Percentiles rank a stretch among this genome's conserved stretches.
phyloP scores from a whole-genome alignment of 257 asterid genomes.

The Voacanga thouarsii region DNA sequence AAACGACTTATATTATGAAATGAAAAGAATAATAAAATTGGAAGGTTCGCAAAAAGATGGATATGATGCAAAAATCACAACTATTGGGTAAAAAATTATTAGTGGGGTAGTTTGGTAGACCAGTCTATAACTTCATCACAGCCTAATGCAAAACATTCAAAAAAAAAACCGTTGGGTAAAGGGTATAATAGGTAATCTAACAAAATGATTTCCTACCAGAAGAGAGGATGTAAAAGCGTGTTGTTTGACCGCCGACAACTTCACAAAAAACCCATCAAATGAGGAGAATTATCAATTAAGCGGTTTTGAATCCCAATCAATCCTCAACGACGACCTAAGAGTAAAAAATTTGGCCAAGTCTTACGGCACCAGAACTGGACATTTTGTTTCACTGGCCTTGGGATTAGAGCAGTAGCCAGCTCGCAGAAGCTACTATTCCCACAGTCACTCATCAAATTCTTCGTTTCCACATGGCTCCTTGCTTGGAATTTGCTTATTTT shows the following conservation, averaged over 20 bases:
- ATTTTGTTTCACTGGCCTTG: constrained; percentile 37
- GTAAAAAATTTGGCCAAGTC: constrained; percentile 18
- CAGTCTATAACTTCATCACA: too few relatives aligned
- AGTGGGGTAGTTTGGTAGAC: too few relatives aligned
- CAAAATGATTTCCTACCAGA: neutral
- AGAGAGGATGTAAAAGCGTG: neutral
- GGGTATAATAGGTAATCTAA: too few relatives aligned
- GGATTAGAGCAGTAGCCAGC: constrained; percentile 18
- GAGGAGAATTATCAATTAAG: constrained; percentile 7
- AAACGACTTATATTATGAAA: too few relatives aligned
- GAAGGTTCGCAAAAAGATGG: too few relatives aligned
- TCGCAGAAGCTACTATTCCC: neutral
- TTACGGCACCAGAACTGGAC: constrained; percentile 50
- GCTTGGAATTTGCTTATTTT: constrained; percentile 26
- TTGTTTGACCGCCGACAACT: constrained; percentile 39
- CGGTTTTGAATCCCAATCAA: constrained; percentile 28
- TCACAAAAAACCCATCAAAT: constrained; percentile 27
- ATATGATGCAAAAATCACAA: too few relatives aligned
- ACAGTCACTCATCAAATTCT: neutral
- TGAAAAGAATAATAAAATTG: too few relatives aligned
- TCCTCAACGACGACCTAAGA: too few relatives aligned
- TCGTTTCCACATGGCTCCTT: constrained; percentile 28
- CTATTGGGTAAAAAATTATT: too few relatives aligned
- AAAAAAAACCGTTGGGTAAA: too few relatives aligned
- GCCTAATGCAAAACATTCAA: too few relatives aligned